These are phyloP conservation scores for Lecanoromycetidae sp. DNA, from an alignment of 2,329 filamentous ascomycete genomes.

Conservation along the genomic window DNA sequence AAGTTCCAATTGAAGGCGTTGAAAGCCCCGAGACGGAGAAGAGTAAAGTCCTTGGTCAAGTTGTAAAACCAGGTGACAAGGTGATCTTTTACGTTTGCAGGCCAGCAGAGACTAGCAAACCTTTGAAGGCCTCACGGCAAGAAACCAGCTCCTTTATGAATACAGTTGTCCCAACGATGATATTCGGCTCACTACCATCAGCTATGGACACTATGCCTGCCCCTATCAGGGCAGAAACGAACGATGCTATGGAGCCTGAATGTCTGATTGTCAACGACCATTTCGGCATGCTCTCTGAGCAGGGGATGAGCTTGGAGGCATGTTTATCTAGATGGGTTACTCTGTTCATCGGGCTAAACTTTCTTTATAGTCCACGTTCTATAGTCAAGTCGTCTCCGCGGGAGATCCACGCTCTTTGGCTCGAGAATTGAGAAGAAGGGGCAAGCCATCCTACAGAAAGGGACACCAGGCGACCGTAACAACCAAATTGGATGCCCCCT, in stretches of 20 bases:
- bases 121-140: too few relatives aligned
- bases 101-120: not conserved
- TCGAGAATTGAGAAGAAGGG: too few relatives aligned
- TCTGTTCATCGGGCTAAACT: too few relatives aligned
- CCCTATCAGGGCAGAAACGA: not conserved
- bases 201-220: constrained; percentile 10
- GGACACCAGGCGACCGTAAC: not conserved
- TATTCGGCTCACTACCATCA: constrained; percentile 11
- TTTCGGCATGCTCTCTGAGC: constrained; percentile 18
- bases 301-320: constrained; percentile 15
- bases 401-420: too few relatives aligned
- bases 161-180: too few relatives aligned
- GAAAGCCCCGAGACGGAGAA: constrained; percentile 40
- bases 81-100: constrained; percentile 51
- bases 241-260: not conserved
- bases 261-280: constrained; percentile 4
- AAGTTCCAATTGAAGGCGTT: constrained; percentile 33
- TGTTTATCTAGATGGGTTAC: not conserved
- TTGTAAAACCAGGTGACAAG: constrained; percentile 50
- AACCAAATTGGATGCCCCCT: constrained; percentile 12
- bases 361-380: not conserved
- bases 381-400: not conserved
- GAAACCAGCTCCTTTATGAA: not conserved
- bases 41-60: constrained; percentile 37
- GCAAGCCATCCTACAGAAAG: too few relatives aligned